phyloP scores from a whole-genome alignment of 2,329 filamentous ascomycete species.

The Penicillium griseofulvum region DNA sequence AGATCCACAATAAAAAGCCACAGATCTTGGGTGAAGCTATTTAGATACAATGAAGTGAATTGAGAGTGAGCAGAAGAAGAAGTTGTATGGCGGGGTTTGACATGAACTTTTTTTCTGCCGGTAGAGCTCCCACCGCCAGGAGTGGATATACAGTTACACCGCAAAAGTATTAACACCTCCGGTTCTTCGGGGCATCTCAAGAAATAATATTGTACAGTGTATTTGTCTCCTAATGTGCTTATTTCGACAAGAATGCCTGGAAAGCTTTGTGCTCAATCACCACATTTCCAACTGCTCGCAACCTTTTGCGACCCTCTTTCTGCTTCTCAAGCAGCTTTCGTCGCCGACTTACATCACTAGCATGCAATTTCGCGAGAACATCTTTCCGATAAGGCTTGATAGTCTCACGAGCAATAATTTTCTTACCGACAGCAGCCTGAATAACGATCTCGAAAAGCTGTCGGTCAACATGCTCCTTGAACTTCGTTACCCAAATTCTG shows the following conservation, averaged over 20 bases:
- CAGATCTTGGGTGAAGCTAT: background rate
- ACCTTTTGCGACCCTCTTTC: conserved; percentile 87
- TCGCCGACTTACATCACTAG: conserved; percentile 77
- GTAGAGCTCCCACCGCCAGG: conserved; percentile 16
- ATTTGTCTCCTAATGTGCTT: conserved; percentile 14
- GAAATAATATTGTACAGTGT: conserved; percentile 6
- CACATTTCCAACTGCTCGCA: conserved; percentile 77
- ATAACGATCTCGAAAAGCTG: conserved; percentile 98
- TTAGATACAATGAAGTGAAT: background rate
- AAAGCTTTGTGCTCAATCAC: conserved; percentile 96
- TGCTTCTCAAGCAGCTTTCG: conserved; percentile 92
- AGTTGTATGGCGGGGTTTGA: conserved; percentile 24
- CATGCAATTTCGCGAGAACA: conserved; percentile 88
- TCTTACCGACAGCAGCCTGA: conserved; percentile 79
- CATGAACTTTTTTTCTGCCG: conserved; percentile 33
- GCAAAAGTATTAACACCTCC: too few relatives aligned
- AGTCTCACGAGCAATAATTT: conserved; percentile 85
- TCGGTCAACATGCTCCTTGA: conserved; percentile 92
- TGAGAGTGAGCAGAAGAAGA: conserved; percentile 12
- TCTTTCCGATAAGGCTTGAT: conserved; percentile 97
- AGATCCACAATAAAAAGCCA: background rate
- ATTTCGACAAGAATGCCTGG: conserved; percentile 88
- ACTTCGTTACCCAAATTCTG: conserved; percentile 86
- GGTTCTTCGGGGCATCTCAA: background rate
- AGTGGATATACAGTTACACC: too few relatives aligned